Evolutionary conservation across 106 monocot species (phyloP), one percentile per base, ranked within the genome.

Genomic region (Platanthera guangdongensis): DNA sequence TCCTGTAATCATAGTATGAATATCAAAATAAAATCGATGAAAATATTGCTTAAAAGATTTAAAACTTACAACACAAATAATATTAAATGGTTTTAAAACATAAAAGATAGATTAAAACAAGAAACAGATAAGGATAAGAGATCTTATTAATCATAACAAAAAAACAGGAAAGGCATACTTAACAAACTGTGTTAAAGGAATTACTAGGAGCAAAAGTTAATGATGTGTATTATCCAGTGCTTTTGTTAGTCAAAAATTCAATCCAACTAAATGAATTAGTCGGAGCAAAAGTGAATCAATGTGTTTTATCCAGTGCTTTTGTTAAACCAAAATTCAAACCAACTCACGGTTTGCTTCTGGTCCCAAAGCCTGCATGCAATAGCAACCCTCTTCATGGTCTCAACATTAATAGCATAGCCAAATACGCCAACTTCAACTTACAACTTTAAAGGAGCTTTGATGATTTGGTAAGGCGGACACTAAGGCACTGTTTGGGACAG

Each of bases 1-100:
- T 99, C 91, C 93, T 97, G 96, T 88, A 93, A 89, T 87, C 78
- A 76, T 79, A 59, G 52, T 83, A 60, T 69, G 74, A 14, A 82
- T 77, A 30, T 81, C 76, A 87, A 83, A 72, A 80, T 80, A 57
- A 81, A 57, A 53, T 19, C 57, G 52, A 80, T 75, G 53, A 82
- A 82, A 82, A 50, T 39, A 71, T 51, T 70, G 15, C 16, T 47
- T 47, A 48, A 48, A 70, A 15, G 7, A 70, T 47, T 18, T 48
- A 48, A 69, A 47, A 47, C 70, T 15, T 48, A 48, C 21, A 70
- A 32, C 9, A 32, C 65, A 32, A 30, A 11, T 12, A 65, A 39
- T 3, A 65, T 32, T 16, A 70, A 5, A 70, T 68, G 16, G 47
- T 70, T 70, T 70, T 16, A 47, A 14, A 70, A 70, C 47, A 30